phyloP scores from a whole-genome alignment of 179 eudicot species.

The Beta corolliflora region DNA sequence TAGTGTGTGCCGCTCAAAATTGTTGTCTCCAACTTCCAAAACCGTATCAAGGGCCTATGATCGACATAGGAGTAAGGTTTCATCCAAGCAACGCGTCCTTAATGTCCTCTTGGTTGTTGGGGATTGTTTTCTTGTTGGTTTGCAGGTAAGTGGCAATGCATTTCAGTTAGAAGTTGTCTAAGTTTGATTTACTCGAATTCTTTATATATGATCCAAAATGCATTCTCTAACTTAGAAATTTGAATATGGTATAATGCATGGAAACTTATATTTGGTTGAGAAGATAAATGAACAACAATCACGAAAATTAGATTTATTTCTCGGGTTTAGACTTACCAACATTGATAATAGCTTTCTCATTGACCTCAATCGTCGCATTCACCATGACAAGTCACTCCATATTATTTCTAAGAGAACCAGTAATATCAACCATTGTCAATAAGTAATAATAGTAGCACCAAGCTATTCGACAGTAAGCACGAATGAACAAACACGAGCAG shows the following conservation, averaged over 20 bases:
- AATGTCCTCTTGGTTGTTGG: constrained; percentile 90
- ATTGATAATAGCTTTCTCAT: no score
- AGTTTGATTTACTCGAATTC: not conserved
- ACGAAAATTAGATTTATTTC: no score
- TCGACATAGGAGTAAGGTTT: constrained; percentile 67
- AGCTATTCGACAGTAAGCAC: no score
- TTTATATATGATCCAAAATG: not conserved
- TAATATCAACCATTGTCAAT: no score
- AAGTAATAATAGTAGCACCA: no score
- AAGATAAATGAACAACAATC: no score
- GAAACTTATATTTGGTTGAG: not conserved
- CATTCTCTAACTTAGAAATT: not conserved
- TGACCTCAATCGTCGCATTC: no score
- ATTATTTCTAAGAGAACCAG: no score
- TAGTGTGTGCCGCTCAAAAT: constrained; percentile 90
- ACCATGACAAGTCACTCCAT: no score
- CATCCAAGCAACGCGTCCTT: constrained; percentile 86
- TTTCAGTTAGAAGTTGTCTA: not conserved
- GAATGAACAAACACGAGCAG: no score
- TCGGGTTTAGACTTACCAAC: no score
- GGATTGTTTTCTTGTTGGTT: constrained; percentile 92
- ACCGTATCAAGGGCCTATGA: constrained; percentile 90
- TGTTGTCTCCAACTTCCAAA: constrained; percentile 64
- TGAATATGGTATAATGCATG: constrained; percentile 1
- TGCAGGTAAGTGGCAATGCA: constrained; percentile 58